These are phyloP conservation scores for Phoma sp. DNA, from an alignment of 2,329 filamentous ascomycete species.

Conservation along the genomic window DNA sequence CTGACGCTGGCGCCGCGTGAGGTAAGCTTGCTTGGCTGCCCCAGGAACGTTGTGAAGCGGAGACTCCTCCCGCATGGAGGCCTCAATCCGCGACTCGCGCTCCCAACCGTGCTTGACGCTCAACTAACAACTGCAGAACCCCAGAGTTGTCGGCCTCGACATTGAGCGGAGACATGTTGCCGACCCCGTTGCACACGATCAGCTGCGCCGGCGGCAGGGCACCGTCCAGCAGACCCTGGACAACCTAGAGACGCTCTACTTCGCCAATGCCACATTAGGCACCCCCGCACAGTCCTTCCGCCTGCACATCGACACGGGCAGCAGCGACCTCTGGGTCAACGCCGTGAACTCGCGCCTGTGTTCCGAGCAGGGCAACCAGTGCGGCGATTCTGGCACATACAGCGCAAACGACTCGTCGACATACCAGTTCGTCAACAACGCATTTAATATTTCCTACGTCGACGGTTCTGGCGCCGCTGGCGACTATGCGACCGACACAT, in stretches of 20 bases:
- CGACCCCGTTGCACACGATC: slow-evolving; percentile 56
- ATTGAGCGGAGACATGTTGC: slow-evolving; percentile 56
- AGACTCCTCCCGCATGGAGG: slow-evolving; percentile 14
- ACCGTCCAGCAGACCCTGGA: slow-evolving; percentile 57
- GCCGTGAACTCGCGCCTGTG: slow-evolving; percentile 68
- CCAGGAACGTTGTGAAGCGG: slow-evolving; percentile 22
- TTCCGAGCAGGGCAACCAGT: slow-evolving; percentile 55
- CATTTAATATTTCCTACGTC: slow-evolving; percentile 88
- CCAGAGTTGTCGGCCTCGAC: slow-evolving; percentile 57
- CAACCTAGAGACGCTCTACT: slow-evolving; percentile 66
- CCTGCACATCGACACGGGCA: slow-evolving; percentile 67
- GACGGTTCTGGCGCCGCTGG: slow-evolving; percentile 79
- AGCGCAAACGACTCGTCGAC: slow-evolving; percentile 74
- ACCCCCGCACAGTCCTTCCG: slow-evolving; percentile 62
- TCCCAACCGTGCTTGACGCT: not conserved
- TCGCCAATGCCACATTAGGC: slow-evolving; percentile 63
- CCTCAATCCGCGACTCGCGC: slow-evolving; percentile 1
- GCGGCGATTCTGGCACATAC: slow-evolving; percentile 70
- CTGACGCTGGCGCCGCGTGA: slow-evolving; percentile 41
- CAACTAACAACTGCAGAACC: slow-evolving; percentile 39
- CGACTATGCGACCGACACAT: slow-evolving; percentile 79
- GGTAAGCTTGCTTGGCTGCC: slow-evolving; percentile 43
- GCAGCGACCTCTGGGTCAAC: slow-evolving; percentile 71
- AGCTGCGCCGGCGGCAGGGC: slow-evolving; percentile 48
- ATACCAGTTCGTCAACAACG: slow-evolving; percentile 72